phyloP scores from a whole-genome alignment of 179 eudicot genomes.

The Beta corolliflora region DNA sequence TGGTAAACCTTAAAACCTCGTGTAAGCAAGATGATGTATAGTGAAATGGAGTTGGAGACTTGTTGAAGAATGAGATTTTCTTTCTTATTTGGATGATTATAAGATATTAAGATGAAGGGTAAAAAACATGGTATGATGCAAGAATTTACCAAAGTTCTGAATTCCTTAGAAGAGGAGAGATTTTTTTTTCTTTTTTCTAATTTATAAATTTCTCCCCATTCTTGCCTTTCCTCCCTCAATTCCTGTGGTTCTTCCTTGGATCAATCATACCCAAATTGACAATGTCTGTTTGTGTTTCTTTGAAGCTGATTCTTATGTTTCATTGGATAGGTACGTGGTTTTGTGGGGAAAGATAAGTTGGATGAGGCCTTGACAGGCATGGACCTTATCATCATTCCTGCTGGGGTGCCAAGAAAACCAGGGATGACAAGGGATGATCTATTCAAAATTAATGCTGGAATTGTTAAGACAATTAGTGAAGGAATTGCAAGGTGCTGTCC shows the following conservation, averaged over 20 bases:
- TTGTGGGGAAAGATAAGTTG: conserved; percentile 74
- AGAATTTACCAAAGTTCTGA: not conserved
- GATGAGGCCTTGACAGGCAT: conserved; percentile 86
- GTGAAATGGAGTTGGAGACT: not conserved
- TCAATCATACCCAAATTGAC: not conserved
- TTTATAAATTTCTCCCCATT: not conserved
- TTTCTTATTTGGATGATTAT: not conserved
- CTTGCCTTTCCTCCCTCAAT: not conserved
- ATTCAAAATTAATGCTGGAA: conserved; percentile 95
- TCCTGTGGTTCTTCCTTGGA: not conserved
- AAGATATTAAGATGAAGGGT: not conserved
- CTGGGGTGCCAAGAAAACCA: conserved; percentile 95
- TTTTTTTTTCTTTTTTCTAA: no score
- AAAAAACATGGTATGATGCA: not conserved
- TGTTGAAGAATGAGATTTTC: not conserved
- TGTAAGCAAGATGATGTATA: not conserved
- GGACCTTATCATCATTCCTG: conserved; percentile 91
- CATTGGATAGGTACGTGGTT: conserved; percentile 73
- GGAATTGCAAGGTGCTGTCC: conserved; percentile 88
- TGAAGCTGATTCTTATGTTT: conserved; percentile 5
- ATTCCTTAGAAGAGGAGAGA: not conserved
- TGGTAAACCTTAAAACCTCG: not conserved
- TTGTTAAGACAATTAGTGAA: conserved; percentile 86
- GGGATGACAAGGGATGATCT: conserved; percentile 98
- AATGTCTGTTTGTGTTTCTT: not conserved